These are phyloP conservation scores for Scheffersomyces quercinus DNA, from an alignment of 1,139 yeast species.

Conservation along the genomic window DNA sequence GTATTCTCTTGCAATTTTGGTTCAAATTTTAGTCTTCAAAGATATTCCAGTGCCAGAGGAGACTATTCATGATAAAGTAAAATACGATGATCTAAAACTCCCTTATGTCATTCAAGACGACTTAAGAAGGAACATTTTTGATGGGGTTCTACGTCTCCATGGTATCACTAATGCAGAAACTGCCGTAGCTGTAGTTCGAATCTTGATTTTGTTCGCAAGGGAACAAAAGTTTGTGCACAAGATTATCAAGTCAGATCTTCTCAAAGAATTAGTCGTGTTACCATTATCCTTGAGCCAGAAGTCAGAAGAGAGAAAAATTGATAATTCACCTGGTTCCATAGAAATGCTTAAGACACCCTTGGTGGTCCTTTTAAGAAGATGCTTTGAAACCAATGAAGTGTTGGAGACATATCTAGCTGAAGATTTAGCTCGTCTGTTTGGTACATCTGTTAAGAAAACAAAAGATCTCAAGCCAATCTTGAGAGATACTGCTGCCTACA, in stretches of 20 bases:
- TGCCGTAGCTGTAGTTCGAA: constrained; percentile 51
- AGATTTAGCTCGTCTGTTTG: constrained; percentile 45
- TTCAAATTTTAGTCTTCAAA: constrained; percentile 47
- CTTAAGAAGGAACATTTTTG: constrained; percentile 39
- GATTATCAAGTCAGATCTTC: constrained; percentile 45
- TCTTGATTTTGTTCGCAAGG: constrained; percentile 55
- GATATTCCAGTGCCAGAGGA: constrained; percentile 37
- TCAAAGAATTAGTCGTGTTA: constrained; percentile 18
- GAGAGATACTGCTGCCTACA: constrained; percentile 55
- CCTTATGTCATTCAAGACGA: constrained; percentile 26
- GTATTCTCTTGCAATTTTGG: constrained; percentile 49
- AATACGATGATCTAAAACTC: constrained; percentile 5
- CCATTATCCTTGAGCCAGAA: constrained; percentile 7
- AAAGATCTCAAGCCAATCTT: constrained; percentile 55
- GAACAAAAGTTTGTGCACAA: constrained; percentile 37
- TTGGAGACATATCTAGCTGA: constrained; percentile 50
- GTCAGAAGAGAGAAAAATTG: constrained; percentile 11
- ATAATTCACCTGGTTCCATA: constrained; percentile 14
- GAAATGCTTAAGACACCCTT: constrained; percentile 15
- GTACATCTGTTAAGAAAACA: constrained; percentile 22
- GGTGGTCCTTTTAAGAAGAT: constrained; percentile 59
- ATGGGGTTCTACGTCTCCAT: constrained; percentile 37
- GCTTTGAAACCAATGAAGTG: constrained; percentile 62
- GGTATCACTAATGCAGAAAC: constrained; percentile 43
- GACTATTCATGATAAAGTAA: constrained; percentile 10